Conservation (phyloP, 495 filamentous ascomycete species). For the Lasiosphaeriaceae sp. region DNA sequence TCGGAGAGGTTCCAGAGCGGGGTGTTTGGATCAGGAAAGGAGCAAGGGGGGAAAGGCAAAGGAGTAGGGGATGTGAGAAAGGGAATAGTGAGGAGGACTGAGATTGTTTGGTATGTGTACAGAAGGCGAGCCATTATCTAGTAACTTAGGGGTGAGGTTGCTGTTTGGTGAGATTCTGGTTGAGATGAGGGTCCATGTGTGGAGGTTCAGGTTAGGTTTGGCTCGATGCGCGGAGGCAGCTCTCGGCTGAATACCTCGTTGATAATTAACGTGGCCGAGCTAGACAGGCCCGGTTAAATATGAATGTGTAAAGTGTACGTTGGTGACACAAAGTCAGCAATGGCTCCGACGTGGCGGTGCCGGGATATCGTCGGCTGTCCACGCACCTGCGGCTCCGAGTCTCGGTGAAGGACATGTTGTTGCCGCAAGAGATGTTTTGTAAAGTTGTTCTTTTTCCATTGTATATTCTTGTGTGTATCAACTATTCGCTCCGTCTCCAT, state of each 20-base stretch:
- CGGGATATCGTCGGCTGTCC: background rate
- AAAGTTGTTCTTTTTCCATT: no score
- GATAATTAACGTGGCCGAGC: background rate
- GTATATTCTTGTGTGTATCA: no score
- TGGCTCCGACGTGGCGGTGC: background rate
- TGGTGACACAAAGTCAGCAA: background rate
- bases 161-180: background rate
- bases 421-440: no score
- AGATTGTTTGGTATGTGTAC: background rate
- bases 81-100: background rate
- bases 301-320: background rate
- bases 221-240: background rate
- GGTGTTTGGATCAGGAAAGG: background rate
- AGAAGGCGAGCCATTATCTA: background rate
- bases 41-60: background rate
- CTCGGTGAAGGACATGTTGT: no score
- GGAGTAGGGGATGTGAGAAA: background rate
- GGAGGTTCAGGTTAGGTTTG: background rate
- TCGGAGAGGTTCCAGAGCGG: conserved; percentile 10
- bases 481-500: no score
- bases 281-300: background rate
- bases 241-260: background rate
- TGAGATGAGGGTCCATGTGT: background rate
- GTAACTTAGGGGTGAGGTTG: background rate
- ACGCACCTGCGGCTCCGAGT: no score